Percentiles rank a stretch among this genome's conserved stretches.
Conservation (phyloP, 768 basidiomycete genomes). For the Termitomyces sp. region DNA sequence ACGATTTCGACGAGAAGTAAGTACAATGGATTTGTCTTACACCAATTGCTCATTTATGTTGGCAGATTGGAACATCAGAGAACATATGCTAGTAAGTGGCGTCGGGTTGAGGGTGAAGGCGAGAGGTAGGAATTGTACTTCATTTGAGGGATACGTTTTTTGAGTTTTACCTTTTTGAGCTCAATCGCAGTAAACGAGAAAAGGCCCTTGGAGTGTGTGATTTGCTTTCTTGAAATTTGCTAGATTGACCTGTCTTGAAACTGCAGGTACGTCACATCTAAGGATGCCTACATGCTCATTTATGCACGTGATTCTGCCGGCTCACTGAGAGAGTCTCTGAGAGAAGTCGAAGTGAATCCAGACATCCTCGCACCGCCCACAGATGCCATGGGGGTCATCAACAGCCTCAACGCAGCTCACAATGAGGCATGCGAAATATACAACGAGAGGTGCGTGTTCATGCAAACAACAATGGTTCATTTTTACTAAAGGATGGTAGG, state of each 20-base stretch:
- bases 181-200: background rate
- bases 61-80: constrained; percentile 24
- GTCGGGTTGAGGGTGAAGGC: constrained; percentile 54
- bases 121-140: constrained; percentile 20
- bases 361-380: constrained; percentile 37
- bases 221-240: background rate
- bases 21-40: background rate
- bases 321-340: background rate
- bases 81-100: constrained; percentile 41
- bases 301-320: constrained; percentile 48
- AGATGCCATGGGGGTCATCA: constrained; percentile 49
- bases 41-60: constrained; percentile 8
- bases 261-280: constrained; percentile 57
- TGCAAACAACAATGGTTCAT: background rate
- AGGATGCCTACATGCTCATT: constrained; percentile 94
- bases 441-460: constrained; percentile 33
- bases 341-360: background rate
- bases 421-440: constrained; percentile 46
- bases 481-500: constrained; percentile 22
- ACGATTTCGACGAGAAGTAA: constrained; percentile 18
- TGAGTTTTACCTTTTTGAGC: background rate
- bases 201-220: background rate
- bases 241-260: background rate
- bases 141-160: background rate
- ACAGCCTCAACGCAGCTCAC: constrained; percentile 49